Evolutionary conservation across 164 flowering plant species (phyloP).

Genomic region (Vitis labrusca): DNA sequence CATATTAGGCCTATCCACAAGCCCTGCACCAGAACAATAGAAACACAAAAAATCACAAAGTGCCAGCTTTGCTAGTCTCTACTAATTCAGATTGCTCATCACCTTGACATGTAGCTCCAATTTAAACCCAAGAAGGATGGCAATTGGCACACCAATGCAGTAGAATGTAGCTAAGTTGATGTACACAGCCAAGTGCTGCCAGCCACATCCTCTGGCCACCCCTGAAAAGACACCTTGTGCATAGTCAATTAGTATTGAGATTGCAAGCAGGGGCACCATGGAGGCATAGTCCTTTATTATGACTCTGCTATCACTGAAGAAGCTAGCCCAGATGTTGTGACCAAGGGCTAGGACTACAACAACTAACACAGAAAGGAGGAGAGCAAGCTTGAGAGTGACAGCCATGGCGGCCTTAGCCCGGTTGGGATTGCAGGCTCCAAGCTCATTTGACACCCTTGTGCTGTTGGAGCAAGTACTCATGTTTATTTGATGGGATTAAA

Average conservation of each 20-base stretch:
- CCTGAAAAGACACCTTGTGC: neutral
- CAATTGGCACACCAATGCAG: constrained; percentile 1
- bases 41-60: too few relatives aligned
- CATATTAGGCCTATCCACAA: neutral
- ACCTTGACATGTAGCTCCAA: constrained; percentile 3
- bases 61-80: too few relatives aligned
- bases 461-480: neutral
- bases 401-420: constrained; percentile 22
- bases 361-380: constrained; percentile 12
- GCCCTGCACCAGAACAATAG: neutral
- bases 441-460: constrained; percentile 4
- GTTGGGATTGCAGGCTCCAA: neutral
- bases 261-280: constrained; percentile 23
- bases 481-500: neutral
- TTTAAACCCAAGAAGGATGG: constrained; percentile 1
- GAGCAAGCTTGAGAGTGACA: constrained; percentile 21
- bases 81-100: neutral
- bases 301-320: constrained; percentile 19
- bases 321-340: constrained; percentile 24
- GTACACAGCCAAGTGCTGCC: constrained; percentile 1
- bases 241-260: constrained; percentile 3
- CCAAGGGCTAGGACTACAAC: constrained; percentile 17
- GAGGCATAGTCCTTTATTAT: constrained; percentile 9
- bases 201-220: constrained; percentile 5
- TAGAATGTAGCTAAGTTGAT: neutral